phyloP scores from a whole-genome alignment of 2,329 filamentous ascomycete species.

The Penicillium sp. region DNA sequence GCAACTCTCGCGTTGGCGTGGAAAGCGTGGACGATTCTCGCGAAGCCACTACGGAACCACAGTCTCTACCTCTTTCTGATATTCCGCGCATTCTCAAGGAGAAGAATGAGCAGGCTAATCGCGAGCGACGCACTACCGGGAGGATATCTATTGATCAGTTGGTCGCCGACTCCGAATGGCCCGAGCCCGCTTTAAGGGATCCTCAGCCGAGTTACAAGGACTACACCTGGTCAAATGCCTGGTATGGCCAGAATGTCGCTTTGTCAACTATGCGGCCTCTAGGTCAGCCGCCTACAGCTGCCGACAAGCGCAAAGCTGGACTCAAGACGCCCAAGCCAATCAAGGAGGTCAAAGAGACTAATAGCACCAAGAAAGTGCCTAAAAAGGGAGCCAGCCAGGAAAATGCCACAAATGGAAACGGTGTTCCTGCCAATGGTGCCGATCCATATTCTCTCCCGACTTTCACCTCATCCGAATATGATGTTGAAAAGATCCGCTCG shows the following conservation, averaged over 20 bases:
- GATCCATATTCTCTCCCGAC: conserved; percentile 19
- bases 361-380: conserved; percentile 15
- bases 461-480: conserved; percentile 22
- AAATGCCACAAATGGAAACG: conserved; percentile 12
- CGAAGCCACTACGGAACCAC: conserved; percentile 11
- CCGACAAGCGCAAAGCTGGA: conserved; percentile 52
- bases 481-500: conserved; percentile 25
- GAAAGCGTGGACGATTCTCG: conserved; percentile 17
- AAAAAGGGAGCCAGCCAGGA: conserved; percentile 16
- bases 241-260: conserved; percentile 62
- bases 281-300: conserved; percentile 64
- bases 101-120: conserved; percentile 2
- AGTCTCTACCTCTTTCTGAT: background rate
- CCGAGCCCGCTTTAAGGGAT: conserved; percentile 54
- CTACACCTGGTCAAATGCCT: conserved; percentile 57
- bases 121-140: conserved; percentile 4
- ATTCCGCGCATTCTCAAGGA: background rate
- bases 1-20: conserved; percentile 23
- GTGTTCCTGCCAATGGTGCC: conserved; percentile 14
- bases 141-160: conserved; percentile 13
- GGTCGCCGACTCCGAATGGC: conserved; percentile 37
- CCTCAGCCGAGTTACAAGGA: conserved; percentile 72
- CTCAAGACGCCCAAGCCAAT: conserved; percentile 38
- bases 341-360: conserved; percentile 31
- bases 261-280: conserved; percentile 80